These are phyloP conservation scores for Psidium guajava DNA, from an alignment of 345 rosid species.

Conservation along the genomic window DNA sequence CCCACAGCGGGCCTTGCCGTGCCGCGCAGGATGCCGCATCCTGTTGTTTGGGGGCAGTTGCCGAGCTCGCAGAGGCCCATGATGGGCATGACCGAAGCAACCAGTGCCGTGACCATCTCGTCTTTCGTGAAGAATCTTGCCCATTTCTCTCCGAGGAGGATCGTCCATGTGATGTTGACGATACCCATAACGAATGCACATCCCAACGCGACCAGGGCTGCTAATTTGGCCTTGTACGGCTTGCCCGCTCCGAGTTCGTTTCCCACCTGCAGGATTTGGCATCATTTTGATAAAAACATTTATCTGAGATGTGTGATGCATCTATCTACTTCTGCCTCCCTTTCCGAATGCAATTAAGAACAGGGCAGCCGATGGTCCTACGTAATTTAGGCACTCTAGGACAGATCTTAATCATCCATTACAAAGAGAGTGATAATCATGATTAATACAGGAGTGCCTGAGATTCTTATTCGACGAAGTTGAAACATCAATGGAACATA, in stretches of 20 bases:
- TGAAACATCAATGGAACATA: too few species aligned
- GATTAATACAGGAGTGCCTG: neutral
- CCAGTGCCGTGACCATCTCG: constrained; percentile 45
- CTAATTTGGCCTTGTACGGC: constrained; percentile 77
- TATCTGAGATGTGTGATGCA: neutral
- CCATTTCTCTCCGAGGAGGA: constrained; percentile 57
- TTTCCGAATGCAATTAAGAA: neutral
- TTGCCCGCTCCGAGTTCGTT: constrained; percentile 93
- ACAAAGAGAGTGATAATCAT: neutral
- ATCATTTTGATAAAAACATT: neutral
- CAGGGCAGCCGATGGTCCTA: neutral
- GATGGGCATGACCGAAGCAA: constrained; percentile 78
- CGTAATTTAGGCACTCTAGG: neutral
- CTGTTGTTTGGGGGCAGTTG: constrained; percentile 94
- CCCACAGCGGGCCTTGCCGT: constrained; percentile 77
- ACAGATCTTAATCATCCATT: neutral
- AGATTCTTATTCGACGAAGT: neutral
- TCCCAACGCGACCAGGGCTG: constrained; percentile 73
- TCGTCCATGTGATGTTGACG: constrained; percentile 77
- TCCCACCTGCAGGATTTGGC: constrained; percentile 53
- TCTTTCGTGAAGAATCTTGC: constrained; percentile 66
- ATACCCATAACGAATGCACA: constrained; percentile 69
- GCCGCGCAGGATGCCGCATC: constrained; percentile 90
- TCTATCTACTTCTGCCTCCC: neutral
- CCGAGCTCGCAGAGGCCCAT: constrained; percentile 90